Evolutionary conservation across 2,329 filamentous ascomycete species (phyloP).

Genomic region (Fusarium pseudograminearum): DNA sequence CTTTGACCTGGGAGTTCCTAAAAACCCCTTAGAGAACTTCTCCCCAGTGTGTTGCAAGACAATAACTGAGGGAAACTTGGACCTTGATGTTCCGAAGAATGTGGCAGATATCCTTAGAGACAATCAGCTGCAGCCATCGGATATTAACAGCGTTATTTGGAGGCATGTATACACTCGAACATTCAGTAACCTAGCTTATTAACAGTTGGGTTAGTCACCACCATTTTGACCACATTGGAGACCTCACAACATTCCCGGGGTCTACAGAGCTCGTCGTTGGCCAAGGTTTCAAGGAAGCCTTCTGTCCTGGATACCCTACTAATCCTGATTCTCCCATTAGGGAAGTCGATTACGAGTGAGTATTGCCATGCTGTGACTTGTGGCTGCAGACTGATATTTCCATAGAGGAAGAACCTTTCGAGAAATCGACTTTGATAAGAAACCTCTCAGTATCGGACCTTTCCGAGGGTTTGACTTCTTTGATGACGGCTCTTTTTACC

Average conservation of each 20-base stretch:
- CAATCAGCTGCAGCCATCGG: not conserved
- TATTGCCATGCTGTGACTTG: rapidly evolving
- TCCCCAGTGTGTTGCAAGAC: conserved; percentile 11
- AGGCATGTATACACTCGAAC: not conserved
- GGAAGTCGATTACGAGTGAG: conserved; percentile 28
- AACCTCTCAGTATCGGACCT: not conserved
- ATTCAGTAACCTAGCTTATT: not conserved
- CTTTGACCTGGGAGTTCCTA: conserved; percentile 29
- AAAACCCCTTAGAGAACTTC: conserved; percentile 7
- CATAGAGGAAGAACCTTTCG: conserved; percentile 1
- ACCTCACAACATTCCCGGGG: conserved; percentile 26
- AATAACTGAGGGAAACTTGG: not conserved
- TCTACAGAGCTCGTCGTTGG: conserved; percentile 31
- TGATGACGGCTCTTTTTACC: conserved; percentile 29
- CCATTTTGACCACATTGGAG: conserved; percentile 35
- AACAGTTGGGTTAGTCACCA: not conserved
- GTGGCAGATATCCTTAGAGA: conserved; percentile 20
- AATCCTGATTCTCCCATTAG: not conserved
- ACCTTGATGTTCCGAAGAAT: conserved; percentile 13
- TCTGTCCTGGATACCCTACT: conserved; percentile 30
- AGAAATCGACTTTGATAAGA: conserved; percentile 23
- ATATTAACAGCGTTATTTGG: conserved; percentile 33
- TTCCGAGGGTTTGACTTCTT: conserved; percentile 35
- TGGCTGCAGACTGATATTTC: not conserved
- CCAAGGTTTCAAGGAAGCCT: conserved; percentile 25